These are phyloP conservation scores for Aspergillus carbonarius DNA, from an alignment of 2,329 filamentous ascomycete species.

Conservation along the genomic window DNA sequence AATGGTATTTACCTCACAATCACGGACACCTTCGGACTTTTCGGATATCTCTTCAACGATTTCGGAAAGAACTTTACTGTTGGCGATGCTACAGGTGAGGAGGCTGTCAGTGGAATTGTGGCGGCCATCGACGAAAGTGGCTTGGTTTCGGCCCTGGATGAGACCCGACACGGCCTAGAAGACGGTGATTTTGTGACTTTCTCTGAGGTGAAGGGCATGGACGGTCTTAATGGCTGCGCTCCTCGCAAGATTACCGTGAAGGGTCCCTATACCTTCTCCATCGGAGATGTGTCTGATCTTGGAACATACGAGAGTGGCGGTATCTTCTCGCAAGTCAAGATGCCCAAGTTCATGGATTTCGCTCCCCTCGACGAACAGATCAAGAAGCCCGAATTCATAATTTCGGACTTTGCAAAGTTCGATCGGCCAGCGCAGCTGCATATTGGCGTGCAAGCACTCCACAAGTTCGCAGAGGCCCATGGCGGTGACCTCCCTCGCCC, in stretches of 20 bases:
- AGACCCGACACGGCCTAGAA: conserved; percentile 90
- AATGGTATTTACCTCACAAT: conserved; percentile 90
- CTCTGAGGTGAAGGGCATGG: conserved; percentile 89
- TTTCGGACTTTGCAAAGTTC: conserved; percentile 97
- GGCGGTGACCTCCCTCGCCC: conserved; percentile 72
- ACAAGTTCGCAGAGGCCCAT: conserved; percentile 76
- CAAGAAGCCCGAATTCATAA: conserved; percentile 82
- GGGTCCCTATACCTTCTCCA: conserved; percentile 95
- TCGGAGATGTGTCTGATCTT: conserved; percentile 84
- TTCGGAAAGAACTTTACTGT: conserved; percentile 93
- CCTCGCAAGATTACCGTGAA: conserved; percentile 92
- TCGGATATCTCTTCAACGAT: conserved; percentile 94
- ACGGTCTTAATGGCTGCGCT: conserved; percentile 75
- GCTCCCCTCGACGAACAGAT: conserved; percentile 75
- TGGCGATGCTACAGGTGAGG: conserved; percentile 87
- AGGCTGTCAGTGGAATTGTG: conserved; percentile 81
- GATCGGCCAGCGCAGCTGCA: conserved; percentile 92
- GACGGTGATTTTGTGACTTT: conserved; percentile 98
- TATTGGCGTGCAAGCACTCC: conserved; percentile 86
- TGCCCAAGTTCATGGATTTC: conserved; percentile 92
- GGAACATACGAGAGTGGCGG: conserved; percentile 87
- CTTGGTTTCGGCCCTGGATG: conserved; percentile 87
- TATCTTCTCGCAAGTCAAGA: conserved; percentile 94
- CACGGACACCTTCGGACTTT: conserved; percentile 87
- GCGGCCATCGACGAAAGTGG: conserved; percentile 87